Conservation (phyloP, 2,329 filamentous ascomycete species). For the Eurotiales sp. region DNA sequence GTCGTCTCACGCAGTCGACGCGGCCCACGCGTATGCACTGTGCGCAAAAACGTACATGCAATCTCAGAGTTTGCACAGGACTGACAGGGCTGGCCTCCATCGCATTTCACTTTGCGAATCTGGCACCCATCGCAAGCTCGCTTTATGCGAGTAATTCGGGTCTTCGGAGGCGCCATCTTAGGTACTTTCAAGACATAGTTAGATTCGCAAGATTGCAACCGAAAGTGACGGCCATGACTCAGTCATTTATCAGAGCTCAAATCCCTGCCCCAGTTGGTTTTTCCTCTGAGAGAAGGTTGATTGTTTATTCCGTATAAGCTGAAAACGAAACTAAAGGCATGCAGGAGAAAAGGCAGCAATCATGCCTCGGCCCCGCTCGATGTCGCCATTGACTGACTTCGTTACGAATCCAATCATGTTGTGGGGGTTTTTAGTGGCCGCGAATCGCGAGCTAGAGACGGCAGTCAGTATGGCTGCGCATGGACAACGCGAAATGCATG, state of each 20-base stretch:
- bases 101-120: conserved; percentile 52
- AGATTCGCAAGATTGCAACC: no score
- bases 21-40: conserved; percentile 45
- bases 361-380: background rate
- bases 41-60: conserved; percentile 50
- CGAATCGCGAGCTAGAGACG: no score
- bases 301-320: no score
- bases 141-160: conserved; percentile 22
- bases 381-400: background rate
- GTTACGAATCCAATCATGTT: no score
- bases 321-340: background rate
- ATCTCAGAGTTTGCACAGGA: conserved; percentile 45
- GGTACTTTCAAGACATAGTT: background rate
- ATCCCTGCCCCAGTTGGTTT: no score
- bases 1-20: conserved; percentile 34
- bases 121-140: conserved; percentile 52
- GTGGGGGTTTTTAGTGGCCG: no score
- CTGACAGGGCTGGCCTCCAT: conserved; percentile 46
- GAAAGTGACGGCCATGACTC: background rate
- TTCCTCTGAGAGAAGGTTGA: background rate
- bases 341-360: background rate
- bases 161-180: background rate
- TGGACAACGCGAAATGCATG: no score
- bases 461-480: no score
- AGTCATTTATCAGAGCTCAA: background rate